Base-by-base conservation (phyloP, 2,329 filamentous ascomycete genomes). In the Hortaea werneckii region DNA sequence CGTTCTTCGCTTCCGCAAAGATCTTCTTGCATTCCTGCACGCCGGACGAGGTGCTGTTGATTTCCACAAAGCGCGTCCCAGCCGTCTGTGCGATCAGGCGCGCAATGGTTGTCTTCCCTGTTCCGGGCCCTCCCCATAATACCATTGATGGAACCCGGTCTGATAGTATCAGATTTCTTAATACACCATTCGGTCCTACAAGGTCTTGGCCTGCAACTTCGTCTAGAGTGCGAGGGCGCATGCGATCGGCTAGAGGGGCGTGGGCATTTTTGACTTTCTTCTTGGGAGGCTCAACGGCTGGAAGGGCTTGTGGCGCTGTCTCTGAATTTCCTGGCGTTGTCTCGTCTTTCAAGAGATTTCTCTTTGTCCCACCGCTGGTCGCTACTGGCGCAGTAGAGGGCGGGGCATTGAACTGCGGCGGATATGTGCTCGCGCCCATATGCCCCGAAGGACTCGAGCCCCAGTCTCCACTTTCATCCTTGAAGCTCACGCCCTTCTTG, bases 91-190 rank as follows among this genome's bases (percentile, higher is more conserved):
- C 87, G 49, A 98, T 87, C 41, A 94, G 86, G 4, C 92, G 75
- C 13, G 92, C 92, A 55, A 98, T 95, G 1, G 92, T 92, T 2
- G 86, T 92, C 71, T 92, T 92, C 52, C 86, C 86, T 0, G 85
- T 89, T 13, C 86, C 86, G 0, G 85, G 81, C 1, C 77, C 78
- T 29, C 86, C 86, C 86, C 92, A 98, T 10, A 98, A 73, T 37
- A 98, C 88, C 87, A 98, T 95, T 10, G 87, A 94, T 0, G 92
- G 90, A 29, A 96, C 80, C 5, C 84, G 78, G 58, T 92, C 83
- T 48, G 83, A 77, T 59, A 95, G 85, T 54, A 98, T 94, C 48
- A 96, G 75, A 29, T 83, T 82, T 4, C 90, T 81, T 38, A 98
- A 73, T 5, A 96, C 79, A n/a, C 92, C 92, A 29, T 80, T 71